Percentiles rank a stretch among this genome's conserved stretches.
Conservation (phyloP, 352 stramenopile genomes). For the Pythium folliculosum region DNA sequence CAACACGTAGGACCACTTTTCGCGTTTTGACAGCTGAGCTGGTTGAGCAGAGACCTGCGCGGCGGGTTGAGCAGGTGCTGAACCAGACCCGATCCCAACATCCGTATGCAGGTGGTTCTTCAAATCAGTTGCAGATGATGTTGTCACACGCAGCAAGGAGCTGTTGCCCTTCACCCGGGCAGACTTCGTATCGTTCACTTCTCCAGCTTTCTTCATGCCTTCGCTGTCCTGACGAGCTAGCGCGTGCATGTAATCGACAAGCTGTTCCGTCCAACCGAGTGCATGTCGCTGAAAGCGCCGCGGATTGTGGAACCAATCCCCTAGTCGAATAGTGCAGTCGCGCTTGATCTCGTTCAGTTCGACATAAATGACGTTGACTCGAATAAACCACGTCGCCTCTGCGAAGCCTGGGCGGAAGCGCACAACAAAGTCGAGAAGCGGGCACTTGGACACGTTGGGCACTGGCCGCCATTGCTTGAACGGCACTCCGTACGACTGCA, state of each 20-base stretch:
- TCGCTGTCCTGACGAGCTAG: constrained; percentile 55
- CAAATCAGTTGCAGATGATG: constrained; percentile 8
- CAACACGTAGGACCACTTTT: constrained; percentile 84
- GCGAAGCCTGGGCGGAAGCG: constrained; percentile 67
- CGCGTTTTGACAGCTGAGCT: constrained; percentile 48
- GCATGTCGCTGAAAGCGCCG: constrained; percentile 66
- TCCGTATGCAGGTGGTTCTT: constrained; percentile 42
- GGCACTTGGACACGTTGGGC: constrained; percentile 75
- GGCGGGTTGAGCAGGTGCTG: constrained; percentile 6
- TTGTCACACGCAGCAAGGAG: neutral
- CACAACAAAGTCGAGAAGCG: constrained; percentile 77
- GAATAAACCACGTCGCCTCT: constrained; percentile 84
- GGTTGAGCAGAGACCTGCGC: constrained; percentile 12
- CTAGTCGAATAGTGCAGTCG: constrained; percentile 52
- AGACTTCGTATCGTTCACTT: constrained; percentile 17
- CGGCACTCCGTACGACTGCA: constrained; percentile 75
- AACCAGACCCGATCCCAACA: constrained; percentile 13
- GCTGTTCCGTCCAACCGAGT: constrained; percentile 80
- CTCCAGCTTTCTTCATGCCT: constrained; percentile 22
- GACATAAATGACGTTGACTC: constrained; percentile 85
- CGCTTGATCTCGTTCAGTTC: constrained; percentile 86
- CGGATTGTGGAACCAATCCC: constrained; percentile 85
- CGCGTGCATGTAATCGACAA: constrained; percentile 74
- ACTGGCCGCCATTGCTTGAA: constrained; percentile 86
- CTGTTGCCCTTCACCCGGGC: neutral